phyloP scores from a whole-genome alignment of 2,329 filamentous ascomycete species.

The Alternaria solani region DNA sequence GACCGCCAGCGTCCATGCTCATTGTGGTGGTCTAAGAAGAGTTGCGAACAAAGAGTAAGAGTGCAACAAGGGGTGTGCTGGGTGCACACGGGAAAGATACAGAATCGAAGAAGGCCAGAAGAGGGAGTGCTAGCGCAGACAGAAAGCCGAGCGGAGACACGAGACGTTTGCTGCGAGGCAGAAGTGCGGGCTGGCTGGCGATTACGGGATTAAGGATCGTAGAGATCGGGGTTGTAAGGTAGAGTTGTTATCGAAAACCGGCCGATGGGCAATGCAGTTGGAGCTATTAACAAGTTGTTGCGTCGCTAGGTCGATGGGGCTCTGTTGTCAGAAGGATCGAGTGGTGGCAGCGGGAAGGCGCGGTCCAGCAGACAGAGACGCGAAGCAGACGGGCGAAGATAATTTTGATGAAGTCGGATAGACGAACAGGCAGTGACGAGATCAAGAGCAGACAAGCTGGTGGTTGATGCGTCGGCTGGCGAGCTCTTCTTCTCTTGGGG shows the following conservation, averaged over 20 bases:
- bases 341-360: conserved; percentile 24
- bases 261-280: conserved; percentile 49
- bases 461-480: conserved; percentile 33
- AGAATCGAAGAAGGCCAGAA: conserved; percentile 41
- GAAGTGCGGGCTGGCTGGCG: conserved; percentile 33
- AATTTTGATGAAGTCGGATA: conserved; percentile 30
- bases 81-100: conserved; percentile 40
- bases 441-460: conserved; percentile 28
- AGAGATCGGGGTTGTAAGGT: conserved; percentile 42
- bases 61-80: conserved; percentile 41
- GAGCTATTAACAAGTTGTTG: conserved; percentile 47
- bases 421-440: conserved; percentile 38
- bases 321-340: conserved; percentile 25
- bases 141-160: conserved; percentile 22
- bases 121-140: conserved; percentile 34
- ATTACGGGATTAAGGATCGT: conserved; percentile 54
- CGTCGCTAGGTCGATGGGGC: conserved; percentile 27
- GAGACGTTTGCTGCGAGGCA: conserved; percentile 33
- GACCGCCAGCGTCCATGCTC: conserved; percentile 95
- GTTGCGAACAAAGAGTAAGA: conserved; percentile 41
- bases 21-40: conserved; percentile 43
- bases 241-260: conserved; percentile 45
- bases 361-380: conserved; percentile 15
- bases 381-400: conserved; percentile 22
- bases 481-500: conserved; percentile 36